phyloP scores from a whole-genome alignment of 2,329 filamentous ascomycete genomes.

The Leptographium lundbergii region DNA sequence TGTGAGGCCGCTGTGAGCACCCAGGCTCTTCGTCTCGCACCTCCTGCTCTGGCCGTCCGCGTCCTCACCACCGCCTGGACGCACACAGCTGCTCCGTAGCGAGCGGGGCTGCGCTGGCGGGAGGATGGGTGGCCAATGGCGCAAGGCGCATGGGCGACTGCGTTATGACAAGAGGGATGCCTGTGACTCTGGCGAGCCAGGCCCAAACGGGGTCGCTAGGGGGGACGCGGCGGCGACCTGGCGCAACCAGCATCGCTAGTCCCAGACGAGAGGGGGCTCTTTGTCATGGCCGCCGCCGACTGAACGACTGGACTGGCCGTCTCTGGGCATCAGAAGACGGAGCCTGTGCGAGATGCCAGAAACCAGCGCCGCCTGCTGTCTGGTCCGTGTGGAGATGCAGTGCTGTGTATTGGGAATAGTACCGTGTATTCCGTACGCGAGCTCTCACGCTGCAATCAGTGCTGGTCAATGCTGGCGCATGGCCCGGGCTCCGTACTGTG shows the following conservation, averaged over 20 bases:
- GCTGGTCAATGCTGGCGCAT: no score
- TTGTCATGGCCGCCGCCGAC: not conserved
- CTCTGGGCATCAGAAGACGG: no score
- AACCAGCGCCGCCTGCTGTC: no score
- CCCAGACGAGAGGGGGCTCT: not conserved
- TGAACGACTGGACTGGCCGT: no score
- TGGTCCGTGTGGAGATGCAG: no score
- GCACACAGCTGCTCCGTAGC: not conserved
- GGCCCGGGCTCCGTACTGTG: no score
- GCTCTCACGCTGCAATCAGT: no score
- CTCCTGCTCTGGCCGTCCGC: not conserved
- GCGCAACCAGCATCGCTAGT: not conserved
- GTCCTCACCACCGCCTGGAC: not conserved
- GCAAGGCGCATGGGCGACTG: not conserved
- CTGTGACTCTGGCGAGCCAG: not conserved
- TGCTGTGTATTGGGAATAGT: no score
- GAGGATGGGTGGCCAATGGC: not conserved
- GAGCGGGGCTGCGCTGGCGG: not conserved
- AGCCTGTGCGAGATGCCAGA: no score
- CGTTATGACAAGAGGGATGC: not conserved
- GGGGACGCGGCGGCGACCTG: not conserved
- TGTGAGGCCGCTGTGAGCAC: not conserved
- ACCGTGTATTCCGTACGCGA: no score
- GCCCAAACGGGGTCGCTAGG: conserved; percentile 5
- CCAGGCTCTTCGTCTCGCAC: no score